A percentile compares a stretch with the other conserved stretches of the same genome.
These are phyloP conservation scores for Tritrichomonas musculus DNA, from an alignment of 208 protist genomes.

Conservation along the genomic window DNA sequence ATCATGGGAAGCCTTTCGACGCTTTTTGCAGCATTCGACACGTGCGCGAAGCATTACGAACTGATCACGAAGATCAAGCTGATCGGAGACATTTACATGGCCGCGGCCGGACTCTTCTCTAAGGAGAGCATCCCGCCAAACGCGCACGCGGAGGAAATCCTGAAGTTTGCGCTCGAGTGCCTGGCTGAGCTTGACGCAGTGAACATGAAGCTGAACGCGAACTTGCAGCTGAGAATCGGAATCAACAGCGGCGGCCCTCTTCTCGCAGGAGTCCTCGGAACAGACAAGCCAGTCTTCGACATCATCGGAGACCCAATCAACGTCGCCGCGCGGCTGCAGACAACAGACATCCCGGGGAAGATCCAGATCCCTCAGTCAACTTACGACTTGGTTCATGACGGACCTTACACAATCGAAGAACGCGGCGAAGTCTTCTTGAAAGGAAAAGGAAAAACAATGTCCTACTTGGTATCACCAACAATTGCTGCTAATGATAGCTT, in stretches of 20 bases:
- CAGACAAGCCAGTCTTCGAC: not conserved
- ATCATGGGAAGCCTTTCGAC: not conserved
- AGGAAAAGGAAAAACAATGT: not conserved
- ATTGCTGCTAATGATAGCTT: not conserved
- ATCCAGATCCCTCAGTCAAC: not conserved
- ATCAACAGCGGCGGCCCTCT: not conserved
- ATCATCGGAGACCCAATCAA: constrained; percentile 8
- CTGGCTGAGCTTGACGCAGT: not conserved
- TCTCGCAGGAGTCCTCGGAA: not conserved
- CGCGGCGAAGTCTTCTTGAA: not conserved
- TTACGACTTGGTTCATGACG: not conserved
- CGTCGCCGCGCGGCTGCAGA: not conserved
- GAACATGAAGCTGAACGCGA: not conserved
- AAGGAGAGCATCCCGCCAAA: not conserved
- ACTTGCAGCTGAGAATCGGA: not conserved
- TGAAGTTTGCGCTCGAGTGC: not conserved
- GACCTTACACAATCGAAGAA: not conserved
- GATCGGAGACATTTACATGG: constrained; percentile 21
- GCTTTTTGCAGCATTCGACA: not conserved
- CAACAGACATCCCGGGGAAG: not conserved
- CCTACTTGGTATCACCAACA: not conserved
- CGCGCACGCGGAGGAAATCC: not conserved
- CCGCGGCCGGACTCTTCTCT: not conserved
- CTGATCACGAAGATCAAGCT: not conserved
- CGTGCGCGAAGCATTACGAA: not conserved